These are phyloP conservation scores for Secale cereale DNA, from an alignment of 176 grass and related monocot species.

Conservation along the genomic window DNA sequence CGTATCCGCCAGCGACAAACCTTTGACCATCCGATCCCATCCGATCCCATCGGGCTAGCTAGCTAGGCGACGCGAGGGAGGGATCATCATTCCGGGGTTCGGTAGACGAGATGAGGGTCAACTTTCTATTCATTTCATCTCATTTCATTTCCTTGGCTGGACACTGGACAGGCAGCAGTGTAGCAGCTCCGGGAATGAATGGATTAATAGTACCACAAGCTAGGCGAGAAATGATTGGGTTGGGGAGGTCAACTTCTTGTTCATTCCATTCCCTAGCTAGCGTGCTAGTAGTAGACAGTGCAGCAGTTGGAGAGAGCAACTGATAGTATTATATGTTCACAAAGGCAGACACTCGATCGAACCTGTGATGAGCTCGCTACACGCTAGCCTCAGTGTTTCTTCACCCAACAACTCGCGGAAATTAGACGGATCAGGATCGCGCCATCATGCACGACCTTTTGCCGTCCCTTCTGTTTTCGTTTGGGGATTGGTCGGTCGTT, in stretches of 20 bases:
- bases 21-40: slow-evolving; percentile 26
- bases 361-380: background rate
- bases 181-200: background rate
- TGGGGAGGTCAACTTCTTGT: background rate
- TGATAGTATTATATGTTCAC: background rate
- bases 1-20: slow-evolving; percentile 30
- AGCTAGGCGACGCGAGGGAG: too few relatives aligned
- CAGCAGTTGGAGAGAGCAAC: background rate
- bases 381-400: background rate
- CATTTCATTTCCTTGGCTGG: background rate
- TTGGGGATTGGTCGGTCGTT: background rate
- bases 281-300: background rate
- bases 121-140: slow-evolving; percentile 20
- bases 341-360: background rate
- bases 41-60: background rate
- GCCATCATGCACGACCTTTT: background rate
- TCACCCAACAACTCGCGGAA: background rate
- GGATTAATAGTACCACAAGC: background rate
- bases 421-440: background rate
- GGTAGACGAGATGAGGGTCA: slow-evolving; percentile 7
- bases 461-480: background rate
- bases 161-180: background rate
- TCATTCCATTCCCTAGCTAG: background rate
- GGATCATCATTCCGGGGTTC: background rate
- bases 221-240: background rate